Base-by-base conservation (phyloP, 2,329 filamentous ascomycete species). In the Fusarium newnesense region DNA sequence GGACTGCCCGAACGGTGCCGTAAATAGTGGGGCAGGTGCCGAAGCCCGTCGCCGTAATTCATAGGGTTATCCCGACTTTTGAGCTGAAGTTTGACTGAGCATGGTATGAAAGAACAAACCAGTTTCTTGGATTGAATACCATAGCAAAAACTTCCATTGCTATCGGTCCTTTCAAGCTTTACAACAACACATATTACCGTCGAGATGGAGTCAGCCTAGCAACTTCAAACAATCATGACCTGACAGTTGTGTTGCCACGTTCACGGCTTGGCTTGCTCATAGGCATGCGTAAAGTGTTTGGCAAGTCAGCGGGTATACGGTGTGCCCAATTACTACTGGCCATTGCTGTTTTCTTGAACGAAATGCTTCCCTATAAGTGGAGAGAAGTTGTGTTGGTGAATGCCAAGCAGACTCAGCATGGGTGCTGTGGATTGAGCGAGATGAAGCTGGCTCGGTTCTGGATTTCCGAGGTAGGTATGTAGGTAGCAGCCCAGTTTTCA, bases 351-450 rank as follows among this genome's bases (percentile, higher is more conserved):
- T 40, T 42, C 43, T 39, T 32, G 39, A 50, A 26, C 16, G 44
- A 60, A 37, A 28, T 24, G 15, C 62, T 42, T 42, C 39, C 24
- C 34, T 54, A n/a, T 37, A 40, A 47, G 67, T 70, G 62, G 69
- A 63, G 36, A 60, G 46, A 49, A 46, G 39, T 16, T 58, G 44
- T 46, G 56, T 37, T 56, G 12, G 24, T 47, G 34, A 44, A 47
- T 62, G 70, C 66, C 70, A 73, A 73, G 66, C 24, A 58, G 49
- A 57, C 46, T 34, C 42, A 52, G 42, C 66, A 67, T 60, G 60
- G 57, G 37, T 52, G 36, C 24, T 32, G 47, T 50, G 60, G 46
- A 44, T 58, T 52, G 43, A 49, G 39, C 47, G 69, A 73, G 60
- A 73, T 70, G 69, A 70, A 46, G 43, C 63, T 70, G n/a, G n/a